Evolutionary conservation across 768 basidiomycete species (phyloP).

Genomic region (Kwoniella pini): DNA sequence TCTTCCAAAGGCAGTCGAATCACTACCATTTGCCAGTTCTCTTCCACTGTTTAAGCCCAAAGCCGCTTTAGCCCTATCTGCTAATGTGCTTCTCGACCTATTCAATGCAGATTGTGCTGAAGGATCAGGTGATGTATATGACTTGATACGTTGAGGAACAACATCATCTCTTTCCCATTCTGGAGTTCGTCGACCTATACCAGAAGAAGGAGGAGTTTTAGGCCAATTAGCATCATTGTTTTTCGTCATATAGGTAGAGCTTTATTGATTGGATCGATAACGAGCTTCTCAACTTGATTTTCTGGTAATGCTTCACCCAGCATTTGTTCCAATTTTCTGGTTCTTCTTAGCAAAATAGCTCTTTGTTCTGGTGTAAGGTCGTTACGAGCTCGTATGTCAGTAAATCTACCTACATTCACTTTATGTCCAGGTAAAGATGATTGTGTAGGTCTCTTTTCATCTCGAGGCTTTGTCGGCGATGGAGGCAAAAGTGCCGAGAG

Average conservation of each 20-base stretch:
- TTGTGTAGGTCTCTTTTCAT: not conserved
- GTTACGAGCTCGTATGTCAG: slow-evolving; percentile 12
- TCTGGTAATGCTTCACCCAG: slow-evolving; percentile 36
- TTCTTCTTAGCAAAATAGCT: slow-evolving; percentile 24
- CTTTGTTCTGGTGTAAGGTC: slow-evolving; percentile 37
- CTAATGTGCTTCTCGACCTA: not conserved
- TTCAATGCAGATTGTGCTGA: not conserved
- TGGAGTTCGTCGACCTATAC: slow-evolving; percentile 4
- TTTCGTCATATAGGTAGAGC: slow-evolving; percentile 8
- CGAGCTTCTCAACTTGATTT: slow-evolving; percentile 21
- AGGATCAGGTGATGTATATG: not conserved
- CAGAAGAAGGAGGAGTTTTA: slow-evolving; percentile 5
- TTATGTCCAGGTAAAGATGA: not conserved
- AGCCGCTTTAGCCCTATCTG: slow-evolving; percentile 16
- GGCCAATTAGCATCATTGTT: slow-evolving; percentile 18
- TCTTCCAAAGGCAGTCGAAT: not conserved
- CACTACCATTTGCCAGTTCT: not conserved
- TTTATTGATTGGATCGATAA: slow-evolving; percentile 26
- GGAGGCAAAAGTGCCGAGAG: slow-evolving; percentile 13
- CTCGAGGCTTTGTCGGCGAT: not conserved
- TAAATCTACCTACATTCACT: slow-evolving; percentile 1
- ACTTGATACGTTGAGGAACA: slow-evolving; percentile 14
- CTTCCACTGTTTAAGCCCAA: not conserved
- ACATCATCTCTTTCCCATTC: slow-evolving; percentile 30
- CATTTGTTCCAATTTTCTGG: slow-evolving; percentile 38